These are phyloP conservation scores for Ceratonia siliqua DNA, from an alignment of 306 rosid genomes.

Conservation along the genomic window DNA sequence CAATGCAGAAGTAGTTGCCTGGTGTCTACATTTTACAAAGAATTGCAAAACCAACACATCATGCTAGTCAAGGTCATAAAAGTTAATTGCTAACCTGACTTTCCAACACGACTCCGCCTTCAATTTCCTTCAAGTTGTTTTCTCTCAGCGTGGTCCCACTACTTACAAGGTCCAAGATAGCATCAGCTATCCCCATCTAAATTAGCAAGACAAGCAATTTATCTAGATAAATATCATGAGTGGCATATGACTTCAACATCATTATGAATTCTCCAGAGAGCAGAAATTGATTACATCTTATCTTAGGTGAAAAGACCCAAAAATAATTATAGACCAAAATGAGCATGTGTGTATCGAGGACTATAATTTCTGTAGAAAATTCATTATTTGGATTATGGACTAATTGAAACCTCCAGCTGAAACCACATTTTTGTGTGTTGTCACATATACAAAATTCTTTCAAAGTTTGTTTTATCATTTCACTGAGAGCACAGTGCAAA, in stretches of 20 bases:
- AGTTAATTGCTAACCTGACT: slow-evolving; percentile 69
- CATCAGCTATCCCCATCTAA: slow-evolving; percentile 97
- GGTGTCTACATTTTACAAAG: background rate
- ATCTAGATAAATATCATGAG: slow-evolving; percentile 12
- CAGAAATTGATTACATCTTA: background rate
- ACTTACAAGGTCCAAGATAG: slow-evolving; percentile 95
- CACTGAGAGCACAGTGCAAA: background rate
- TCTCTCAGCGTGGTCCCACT: slow-evolving; percentile 88
- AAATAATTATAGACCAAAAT: background rate
- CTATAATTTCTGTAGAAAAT: background rate
- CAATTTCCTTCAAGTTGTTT: slow-evolving; percentile 88
- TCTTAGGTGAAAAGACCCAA: background rate
- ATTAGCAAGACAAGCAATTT: slow-evolving; percentile 31
- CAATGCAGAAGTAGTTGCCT: slow-evolving; percentile 23
- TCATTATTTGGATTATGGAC: background rate
- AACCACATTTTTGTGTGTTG: background rate
- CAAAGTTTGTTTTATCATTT: slow-evolving; percentile 4
- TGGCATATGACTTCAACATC: background rate
- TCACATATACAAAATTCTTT: background rate
- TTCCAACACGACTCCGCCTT: slow-evolving; percentile 79
- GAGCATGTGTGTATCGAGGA: background rate
- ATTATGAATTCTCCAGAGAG: background rate
- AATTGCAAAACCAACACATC: slow-evolving; percentile 18
- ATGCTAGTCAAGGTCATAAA: slow-evolving; percentile 21
- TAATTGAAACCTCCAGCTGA: background rate